Percentiles rank a stretch among this genome's conserved stretches.
These are phyloP conservation scores for Penicillium sp. DNA, from an alignment of 2,329 filamentous ascomycete genomes.

Conservation along the genomic window DNA sequence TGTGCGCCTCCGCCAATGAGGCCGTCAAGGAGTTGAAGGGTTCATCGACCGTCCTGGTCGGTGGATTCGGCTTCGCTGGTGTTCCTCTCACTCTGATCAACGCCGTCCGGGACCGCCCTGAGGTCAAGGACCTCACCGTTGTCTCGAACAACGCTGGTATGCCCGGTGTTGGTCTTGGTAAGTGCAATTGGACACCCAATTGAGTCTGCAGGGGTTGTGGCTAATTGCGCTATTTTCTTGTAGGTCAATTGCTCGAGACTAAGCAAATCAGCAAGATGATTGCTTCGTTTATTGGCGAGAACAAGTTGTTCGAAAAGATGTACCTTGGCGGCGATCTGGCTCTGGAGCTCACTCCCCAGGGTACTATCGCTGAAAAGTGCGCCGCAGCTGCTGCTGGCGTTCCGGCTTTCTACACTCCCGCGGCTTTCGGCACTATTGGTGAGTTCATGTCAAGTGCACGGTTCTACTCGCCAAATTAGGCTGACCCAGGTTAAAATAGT, in stretches of 20 bases:
- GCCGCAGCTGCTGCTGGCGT: constrained; percentile 82
- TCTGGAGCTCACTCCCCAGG: constrained; percentile 86
- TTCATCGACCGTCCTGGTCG: constrained; percentile 69
- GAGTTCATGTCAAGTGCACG: background rate
- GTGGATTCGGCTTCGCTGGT: constrained; percentile 78
- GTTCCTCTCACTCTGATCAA: constrained; percentile 53
- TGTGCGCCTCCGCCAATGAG: constrained; percentile 67
- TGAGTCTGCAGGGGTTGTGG: background rate
- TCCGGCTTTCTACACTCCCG: constrained; percentile 82
- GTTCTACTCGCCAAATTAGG: background rate
- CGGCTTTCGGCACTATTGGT: constrained; percentile 72
- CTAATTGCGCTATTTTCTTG: background rate
- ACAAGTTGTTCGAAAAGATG: constrained; percentile 85
- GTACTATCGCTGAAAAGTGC: constrained; percentile 84
- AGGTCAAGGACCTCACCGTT: constrained; percentile 64
- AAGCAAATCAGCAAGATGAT: constrained; percentile 76
- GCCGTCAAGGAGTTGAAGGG: constrained; percentile 73
- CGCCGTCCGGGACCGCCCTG: constrained; percentile 63
- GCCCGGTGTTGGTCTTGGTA: constrained; percentile 69
- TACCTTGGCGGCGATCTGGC: constrained; percentile 82
- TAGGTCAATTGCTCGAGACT: constrained; percentile 66
- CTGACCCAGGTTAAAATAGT: constrained; percentile 36
- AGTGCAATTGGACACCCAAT: constrained; percentile 22
- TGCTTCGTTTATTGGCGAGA: constrained; percentile 74
- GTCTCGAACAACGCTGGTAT: constrained; percentile 83